Evolutionary conservation across 768 basidiomycete genomes (phyloP), one percentile per base, ranked within the genome.

Genomic region (Serendipita sp.): DNA sequence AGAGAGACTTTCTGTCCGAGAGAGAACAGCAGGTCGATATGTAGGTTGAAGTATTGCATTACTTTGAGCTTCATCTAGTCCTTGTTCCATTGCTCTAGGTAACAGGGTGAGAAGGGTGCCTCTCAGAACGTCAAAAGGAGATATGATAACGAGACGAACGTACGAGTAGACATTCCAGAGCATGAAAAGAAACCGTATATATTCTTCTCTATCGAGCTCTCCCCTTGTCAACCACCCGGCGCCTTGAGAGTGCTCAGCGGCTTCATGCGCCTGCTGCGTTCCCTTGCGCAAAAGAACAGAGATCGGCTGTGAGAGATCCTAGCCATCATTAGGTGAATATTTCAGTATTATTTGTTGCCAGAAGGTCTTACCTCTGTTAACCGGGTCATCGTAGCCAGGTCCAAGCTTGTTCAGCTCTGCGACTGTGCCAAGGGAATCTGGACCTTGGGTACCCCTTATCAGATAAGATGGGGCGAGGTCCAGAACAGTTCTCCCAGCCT

Each of bases 101-200:
- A 3, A 45, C 8, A 28, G 52, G 8, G 23, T 15, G 15, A 44
- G 3, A 48, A 23, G 23, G 35, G 1, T 8, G 34, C 28, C 5
- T 13, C 41, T 23, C 38, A 8, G 28, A 28, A 28, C 3, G 18
- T 36, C 16, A 36, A 63, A 18, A 41, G n/a, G 46, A 48, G 28
- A 41, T 41, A 36, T 52, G 41, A 7, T 47, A 63, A 36, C 51
- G 35, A 70, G 41, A 65, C 15, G 5, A 63, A 75, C 84, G 73
- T 69, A 90, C 88, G 82, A 76, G 75, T 91, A 92, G 32, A 91
- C 75, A 69, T 88, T 80, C 83, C 85, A 89, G 28, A 91, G 80
- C 77, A 86, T 83, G 77, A 89, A 84, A 48, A 89, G 77, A 73
- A 83, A 86, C 56, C 80, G 78, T 15, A 83, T 74, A 72, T 90